phyloP scores from a whole-genome alignment of 176 grass and related monocot genomes.

The Phoenix roebelenii region DNA sequence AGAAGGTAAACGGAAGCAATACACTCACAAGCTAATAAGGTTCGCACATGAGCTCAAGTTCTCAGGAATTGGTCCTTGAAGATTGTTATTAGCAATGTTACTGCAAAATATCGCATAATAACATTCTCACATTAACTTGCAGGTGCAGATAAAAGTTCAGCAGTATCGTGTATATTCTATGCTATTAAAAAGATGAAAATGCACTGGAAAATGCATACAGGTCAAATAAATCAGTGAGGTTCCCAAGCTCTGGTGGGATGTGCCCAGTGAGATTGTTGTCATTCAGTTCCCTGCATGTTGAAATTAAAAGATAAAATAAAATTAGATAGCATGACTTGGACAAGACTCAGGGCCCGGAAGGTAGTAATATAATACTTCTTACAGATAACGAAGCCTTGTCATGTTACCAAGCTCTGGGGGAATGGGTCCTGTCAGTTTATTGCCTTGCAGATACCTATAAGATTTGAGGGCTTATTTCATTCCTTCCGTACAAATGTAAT shows the following conservation, averaged over 20 bases:
- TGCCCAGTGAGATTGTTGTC: conserved; percentile 75
- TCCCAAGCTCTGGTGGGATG: conserved; percentile 89
- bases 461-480: background rate
- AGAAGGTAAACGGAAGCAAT: background rate
- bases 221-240: conserved; percentile 79
- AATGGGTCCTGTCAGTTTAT: conserved; percentile 59
- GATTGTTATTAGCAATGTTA: conserved; percentile 81
- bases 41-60: conserved; percentile 91
- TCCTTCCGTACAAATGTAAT: no score
- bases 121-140: no score
- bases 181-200: no score
- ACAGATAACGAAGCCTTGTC: conserved; percentile 96
- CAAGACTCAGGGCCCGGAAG: no score
- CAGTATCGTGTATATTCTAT: no score
- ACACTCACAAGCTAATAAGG: conserved; percentile 97
- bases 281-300: conserved; percentile 67
- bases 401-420: conserved; percentile 94
- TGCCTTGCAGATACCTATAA: conserved; percentile 78
- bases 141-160: no score
- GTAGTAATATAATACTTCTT: conserved; percentile 1
- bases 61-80: conserved; percentile 84
- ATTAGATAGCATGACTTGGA: no score
- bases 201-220: conserved; percentile 37
- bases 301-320: conserved; percentile 4
- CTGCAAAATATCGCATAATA: conserved; percentile 21